These are phyloP conservation scores for Populus deltoides DNA, from an alignment of 345 rosid genomes.

Conservation along the genomic window DNA sequence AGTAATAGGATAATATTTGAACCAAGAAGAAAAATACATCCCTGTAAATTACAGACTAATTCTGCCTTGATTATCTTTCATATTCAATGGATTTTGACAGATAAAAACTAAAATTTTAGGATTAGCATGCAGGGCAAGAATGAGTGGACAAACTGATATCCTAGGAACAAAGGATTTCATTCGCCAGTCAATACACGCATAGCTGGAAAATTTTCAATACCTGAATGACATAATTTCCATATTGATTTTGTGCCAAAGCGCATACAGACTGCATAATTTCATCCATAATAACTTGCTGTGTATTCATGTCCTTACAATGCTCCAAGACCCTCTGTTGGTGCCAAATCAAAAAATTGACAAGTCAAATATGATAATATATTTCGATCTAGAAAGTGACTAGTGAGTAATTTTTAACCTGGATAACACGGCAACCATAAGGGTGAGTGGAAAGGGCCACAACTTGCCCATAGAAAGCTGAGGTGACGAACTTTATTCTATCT, in stretches of 20 bases:
- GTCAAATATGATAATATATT: conserved; percentile 6
- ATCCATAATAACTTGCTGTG: conserved; percentile 74
- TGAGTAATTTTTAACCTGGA: conserved; percentile 55
- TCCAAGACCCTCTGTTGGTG: conserved; percentile 78
- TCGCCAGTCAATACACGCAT: background rate
- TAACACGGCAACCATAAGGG: conserved; percentile 98
- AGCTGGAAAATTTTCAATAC: conserved; percentile 26
- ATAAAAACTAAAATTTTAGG: background rate
- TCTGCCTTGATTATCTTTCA: background rate
- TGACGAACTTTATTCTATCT: conserved; percentile 71
- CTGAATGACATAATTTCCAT: conserved; percentile 98
- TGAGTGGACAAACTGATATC: background rate
- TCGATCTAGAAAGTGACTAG: background rate
- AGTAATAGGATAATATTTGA: background rate
- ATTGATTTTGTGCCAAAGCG: conserved; percentile 83
- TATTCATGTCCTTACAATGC: conserved; percentile 60
- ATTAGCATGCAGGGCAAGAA: background rate
- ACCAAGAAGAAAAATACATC: background rate
- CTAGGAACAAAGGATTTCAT: background rate
- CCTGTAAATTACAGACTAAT: background rate
- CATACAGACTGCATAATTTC: conserved; percentile 80
- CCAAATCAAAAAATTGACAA: conserved; percentile 9
- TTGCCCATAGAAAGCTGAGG: conserved; percentile 84
- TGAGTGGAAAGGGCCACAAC: conserved; percentile 84
- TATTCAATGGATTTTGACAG: background rate